Evolutionary conservation across 768 basidiomycete genomes (phyloP).

Genomic region (Trametes coccinea): DNA sequence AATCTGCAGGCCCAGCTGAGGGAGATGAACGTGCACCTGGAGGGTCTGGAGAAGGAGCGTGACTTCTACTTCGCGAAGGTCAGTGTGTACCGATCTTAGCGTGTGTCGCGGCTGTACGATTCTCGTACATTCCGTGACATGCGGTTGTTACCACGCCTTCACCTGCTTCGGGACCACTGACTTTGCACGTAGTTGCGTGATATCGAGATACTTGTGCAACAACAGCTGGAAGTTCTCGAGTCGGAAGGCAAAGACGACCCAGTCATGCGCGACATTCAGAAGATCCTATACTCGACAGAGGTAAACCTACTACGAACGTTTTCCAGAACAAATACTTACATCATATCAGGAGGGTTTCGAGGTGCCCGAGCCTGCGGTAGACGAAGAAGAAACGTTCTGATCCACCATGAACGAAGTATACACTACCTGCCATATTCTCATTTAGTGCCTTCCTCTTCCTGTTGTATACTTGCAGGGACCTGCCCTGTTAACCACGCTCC

Average conservation of each 20-base stretch:
- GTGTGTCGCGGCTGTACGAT: neutral
- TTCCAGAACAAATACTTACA: constrained; percentile 13
- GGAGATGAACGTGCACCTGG: constrained; percentile 80
- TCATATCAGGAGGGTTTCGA: constrained; percentile 83
- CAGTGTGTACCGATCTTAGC: constrained; percentile 21
- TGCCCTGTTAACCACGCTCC: neutral
- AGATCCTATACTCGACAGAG: constrained; percentile 94
- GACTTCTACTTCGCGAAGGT: constrained; percentile 99
- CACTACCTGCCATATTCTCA: constrained; percentile 14
- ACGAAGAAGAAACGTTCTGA: constrained; percentile 83
- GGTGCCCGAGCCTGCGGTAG: constrained; percentile 70
- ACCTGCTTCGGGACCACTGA: constrained; percentile 7
- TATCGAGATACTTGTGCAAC: constrained; percentile 92
- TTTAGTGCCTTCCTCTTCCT: constrained; percentile 13
- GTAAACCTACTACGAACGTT: constrained; percentile 43
- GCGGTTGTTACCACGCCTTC: neutral
- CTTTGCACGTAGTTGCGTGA: constrained; percentile 74
- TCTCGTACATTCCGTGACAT: neutral
- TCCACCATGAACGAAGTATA: constrained; percentile 14
- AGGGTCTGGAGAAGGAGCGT: constrained; percentile 93
- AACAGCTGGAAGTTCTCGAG: constrained; percentile 66
- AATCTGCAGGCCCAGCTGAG: constrained; percentile 74
- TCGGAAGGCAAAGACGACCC: constrained; percentile 56
- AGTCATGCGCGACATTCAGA: constrained; percentile 77
- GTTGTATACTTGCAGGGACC: constrained; percentile 1